Conservation (phyloP, 768 basidiomycete species). For the Candolleomyces eurysporus region DNA sequence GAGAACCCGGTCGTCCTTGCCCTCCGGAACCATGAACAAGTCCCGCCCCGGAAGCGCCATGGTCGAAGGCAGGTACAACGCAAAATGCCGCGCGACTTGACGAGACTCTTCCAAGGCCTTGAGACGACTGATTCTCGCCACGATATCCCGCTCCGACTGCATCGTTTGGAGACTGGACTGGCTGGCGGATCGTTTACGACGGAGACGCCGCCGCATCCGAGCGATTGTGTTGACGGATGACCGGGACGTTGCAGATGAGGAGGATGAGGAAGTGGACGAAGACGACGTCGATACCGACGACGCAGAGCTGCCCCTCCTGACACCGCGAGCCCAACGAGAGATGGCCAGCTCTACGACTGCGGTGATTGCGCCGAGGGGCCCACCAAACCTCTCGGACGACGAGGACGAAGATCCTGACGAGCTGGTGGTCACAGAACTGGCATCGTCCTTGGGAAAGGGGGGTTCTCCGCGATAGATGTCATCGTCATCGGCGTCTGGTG, state of each 20-base stretch:
- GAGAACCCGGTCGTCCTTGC: slow-evolving; percentile 24
- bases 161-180: slow-evolving; percentile 49
- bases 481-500: slow-evolving; percentile 25
- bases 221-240: slow-evolving; percentile 40
- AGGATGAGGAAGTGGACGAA: slow-evolving; percentile 41
- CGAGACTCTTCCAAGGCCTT: slow-evolving; percentile 62
- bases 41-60: slow-evolving; percentile 13
- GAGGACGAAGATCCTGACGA: slow-evolving; percentile 44
- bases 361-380: slow-evolving; percentile 51
- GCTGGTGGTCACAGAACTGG: slow-evolving; percentile 36
- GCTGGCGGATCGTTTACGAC: slow-evolving; percentile 27
- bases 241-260: slow-evolving; percentile 40
- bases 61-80: slow-evolving; percentile 57
- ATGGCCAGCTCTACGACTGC: slow-evolving; percentile 71
- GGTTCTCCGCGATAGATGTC: slow-evolving; percentile 65
- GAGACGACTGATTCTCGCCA: slow-evolving; percentile 55
- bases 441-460: slow-evolving; percentile 28
- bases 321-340: slow-evolving; percentile 59
- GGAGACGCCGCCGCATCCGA: slow-evolving; percentile 44
- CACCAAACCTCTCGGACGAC: slow-evolving; percentile 33
- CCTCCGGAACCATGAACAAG: background rate
- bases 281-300: slow-evolving; percentile 37
- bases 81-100: slow-evolving; percentile 60
- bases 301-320: slow-evolving; percentile 37
- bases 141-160: slow-evolving; percentile 58